Percentiles rank a stretch among this genome's conserved stretches.
phyloP scores from a whole-genome alignment of 192 early-diverging fungal species.

The Lobosporangium transversale region DNA sequence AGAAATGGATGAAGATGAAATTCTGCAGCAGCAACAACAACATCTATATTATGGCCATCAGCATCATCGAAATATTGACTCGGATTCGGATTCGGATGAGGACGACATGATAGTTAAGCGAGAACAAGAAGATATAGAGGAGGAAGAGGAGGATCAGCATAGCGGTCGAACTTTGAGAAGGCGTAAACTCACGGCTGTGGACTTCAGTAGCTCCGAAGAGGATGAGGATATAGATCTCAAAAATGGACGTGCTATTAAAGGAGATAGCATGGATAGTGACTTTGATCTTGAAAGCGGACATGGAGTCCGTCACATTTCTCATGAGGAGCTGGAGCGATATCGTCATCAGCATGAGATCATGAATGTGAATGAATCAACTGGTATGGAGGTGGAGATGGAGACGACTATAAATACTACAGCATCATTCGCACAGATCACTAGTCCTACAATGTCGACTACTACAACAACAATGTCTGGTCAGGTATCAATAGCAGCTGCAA shows the following conservation, averaged over 20 bases:
- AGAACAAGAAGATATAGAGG: constrained; percentile 27
- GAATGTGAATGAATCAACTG: constrained; percentile 10
- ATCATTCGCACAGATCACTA: background rate
- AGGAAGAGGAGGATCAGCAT: constrained; percentile 26
- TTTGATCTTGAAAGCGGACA: constrained; percentile 41
- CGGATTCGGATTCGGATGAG: constrained; percentile 40
- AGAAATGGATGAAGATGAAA: constrained; percentile 5
- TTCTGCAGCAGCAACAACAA: background rate
- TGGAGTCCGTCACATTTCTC: constrained; percentile 18
- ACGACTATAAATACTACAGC: background rate
- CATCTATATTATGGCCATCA: constrained; percentile 11
- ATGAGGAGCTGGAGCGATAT: constrained; percentile 32
- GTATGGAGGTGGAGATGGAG: constrained; percentile 29
- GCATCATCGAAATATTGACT: constrained; percentile 25
- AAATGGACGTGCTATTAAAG: constrained; percentile 6
- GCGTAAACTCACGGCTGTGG: constrained; percentile 48
- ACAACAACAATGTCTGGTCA: background rate
- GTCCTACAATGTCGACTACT: background rate
- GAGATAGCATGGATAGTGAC: constrained; percentile 37
- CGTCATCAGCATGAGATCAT: constrained; percentile 45
- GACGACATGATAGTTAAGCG: constrained; percentile 35
- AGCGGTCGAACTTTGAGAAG: constrained; percentile 35
- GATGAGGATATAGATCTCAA: constrained; percentile 32
- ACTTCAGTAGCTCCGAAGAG: constrained; percentile 41
- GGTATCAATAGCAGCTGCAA: constrained; percentile 18